phyloP scores from a whole-genome alignment of 495 filamentous ascomycete genomes.

The Acidiella bohemica region DNA sequence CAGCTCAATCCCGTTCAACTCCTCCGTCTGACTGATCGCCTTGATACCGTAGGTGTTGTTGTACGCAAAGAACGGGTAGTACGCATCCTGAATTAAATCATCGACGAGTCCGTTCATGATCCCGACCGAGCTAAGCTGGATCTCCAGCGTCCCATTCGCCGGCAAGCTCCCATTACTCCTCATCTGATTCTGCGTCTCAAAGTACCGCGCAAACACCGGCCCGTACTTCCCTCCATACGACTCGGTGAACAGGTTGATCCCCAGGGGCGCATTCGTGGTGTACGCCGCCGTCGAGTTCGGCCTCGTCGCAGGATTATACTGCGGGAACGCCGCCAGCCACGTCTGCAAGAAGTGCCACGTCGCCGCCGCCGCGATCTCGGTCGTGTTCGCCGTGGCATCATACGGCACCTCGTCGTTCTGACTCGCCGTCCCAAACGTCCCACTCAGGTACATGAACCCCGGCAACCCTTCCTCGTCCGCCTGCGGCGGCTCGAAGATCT shows the following conservation, averaged over 20 bases:
- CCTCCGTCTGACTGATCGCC: slow-evolving; percentile 19
- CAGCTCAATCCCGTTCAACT: slow-evolving; percentile 19
- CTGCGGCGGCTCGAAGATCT: slow-evolving; percentile 15
- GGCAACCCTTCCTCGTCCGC: slow-evolving; percentile 23
- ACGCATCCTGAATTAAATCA: slow-evolving; percentile 23
- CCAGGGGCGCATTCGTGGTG: slow-evolving; percentile 20
- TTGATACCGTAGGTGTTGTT: slow-evolving; percentile 31
- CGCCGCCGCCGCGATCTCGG: slow-evolving; percentile 46
- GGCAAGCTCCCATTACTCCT: slow-evolving; percentile 26
- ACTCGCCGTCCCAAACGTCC: slow-evolving; percentile 47
- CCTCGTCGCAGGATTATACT: slow-evolving; percentile 43
- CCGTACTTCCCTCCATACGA: slow-evolving; percentile 39
- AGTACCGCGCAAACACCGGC: slow-evolving; percentile 33
- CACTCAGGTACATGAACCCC: slow-evolving; percentile 40
- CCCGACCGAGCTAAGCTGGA: slow-evolving; percentile 30
- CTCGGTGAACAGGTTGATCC: slow-evolving; percentile 35
- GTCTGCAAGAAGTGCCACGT: slow-evolving; percentile 60
- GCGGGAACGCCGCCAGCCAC: slow-evolving; percentile 50
- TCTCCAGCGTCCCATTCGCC: slow-evolving; percentile 29
- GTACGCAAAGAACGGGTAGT: slow-evolving; percentile 23
- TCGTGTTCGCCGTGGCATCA: slow-evolving; percentile 47
- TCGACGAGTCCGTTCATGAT: slow-evolving; percentile 36
- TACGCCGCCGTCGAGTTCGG: slow-evolving; percentile 29
- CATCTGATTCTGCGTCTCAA: slow-evolving; percentile 32
- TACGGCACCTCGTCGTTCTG: slow-evolving; percentile 11